These are phyloP conservation scores for Venturia effusa DNA, from an alignment of 2,329 filamentous ascomycete species.

Conservation along the genomic window DNA sequence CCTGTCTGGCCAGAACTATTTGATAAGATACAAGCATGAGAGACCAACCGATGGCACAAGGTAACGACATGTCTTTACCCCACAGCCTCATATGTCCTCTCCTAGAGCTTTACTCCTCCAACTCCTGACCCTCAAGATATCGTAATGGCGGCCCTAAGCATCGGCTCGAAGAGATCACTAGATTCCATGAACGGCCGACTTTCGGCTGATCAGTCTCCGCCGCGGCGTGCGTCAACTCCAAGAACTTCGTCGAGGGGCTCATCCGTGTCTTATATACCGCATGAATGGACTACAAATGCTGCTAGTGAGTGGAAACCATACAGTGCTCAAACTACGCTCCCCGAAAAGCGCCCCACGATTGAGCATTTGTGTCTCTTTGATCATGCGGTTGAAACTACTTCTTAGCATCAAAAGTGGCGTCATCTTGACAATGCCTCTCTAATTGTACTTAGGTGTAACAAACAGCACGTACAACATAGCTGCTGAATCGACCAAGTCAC, in stretches of 20 bases:
- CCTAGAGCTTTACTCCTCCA: background rate
- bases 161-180: slow-evolving; percentile 7
- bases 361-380: background rate
- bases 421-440: background rate
- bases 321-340: background rate
- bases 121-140: background rate
- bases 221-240: background rate
- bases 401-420: background rate
- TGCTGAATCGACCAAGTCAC: background rate
- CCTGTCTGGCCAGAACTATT: background rate
- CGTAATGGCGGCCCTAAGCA: background rate
- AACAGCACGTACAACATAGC: too few relatives aligned
- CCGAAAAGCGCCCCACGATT: background rate
- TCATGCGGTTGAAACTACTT: background rate
- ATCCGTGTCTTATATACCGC: background rate
- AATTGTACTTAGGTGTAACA: background rate
- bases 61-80: background rate
- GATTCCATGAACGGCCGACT: background rate
- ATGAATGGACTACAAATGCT: background rate
- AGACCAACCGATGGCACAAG: background rate
- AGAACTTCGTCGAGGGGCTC: background rate
- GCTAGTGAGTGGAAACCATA: background rate
- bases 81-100: background rate
- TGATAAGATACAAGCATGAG: background rate
- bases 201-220: background rate